Evolutionary conservation across 805 yeast species (phyloP).

Genomic region (Grigorovia transvaalensis): DNA sequence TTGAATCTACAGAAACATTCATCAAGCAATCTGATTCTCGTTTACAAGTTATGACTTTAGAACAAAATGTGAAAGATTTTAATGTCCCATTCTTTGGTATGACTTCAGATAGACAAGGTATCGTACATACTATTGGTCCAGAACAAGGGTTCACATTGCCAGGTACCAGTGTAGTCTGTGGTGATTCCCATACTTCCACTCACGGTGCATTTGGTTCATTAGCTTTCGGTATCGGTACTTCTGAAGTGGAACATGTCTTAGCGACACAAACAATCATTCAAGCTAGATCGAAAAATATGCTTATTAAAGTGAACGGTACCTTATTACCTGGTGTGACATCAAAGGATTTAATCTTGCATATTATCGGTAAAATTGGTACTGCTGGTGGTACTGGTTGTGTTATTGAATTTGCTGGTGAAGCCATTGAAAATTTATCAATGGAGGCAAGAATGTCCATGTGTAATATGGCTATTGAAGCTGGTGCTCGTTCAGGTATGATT

Average conservation of each 20-base stretch:
- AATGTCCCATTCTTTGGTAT: slow-evolving; percentile 93
- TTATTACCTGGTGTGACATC: slow-evolving; percentile 86
- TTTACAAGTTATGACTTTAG: slow-evolving; percentile 85
- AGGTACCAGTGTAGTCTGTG: slow-evolving; percentile 98
- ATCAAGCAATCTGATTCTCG: slow-evolving; percentile 88
- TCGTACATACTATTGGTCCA: slow-evolving; percentile 97
- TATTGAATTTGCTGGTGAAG: slow-evolving; percentile 94
- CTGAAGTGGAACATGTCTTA: slow-evolving; percentile 97
- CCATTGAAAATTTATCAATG: slow-evolving; percentile 82
- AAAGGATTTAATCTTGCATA: slow-evolving; percentile 88
- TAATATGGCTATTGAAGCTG: slow-evolving; percentile 98
- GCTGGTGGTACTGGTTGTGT: slow-evolving; percentile 99
- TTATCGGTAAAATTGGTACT: slow-evolving; percentile 94
- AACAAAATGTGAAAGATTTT: slow-evolving; percentile 83
- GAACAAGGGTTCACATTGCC: slow-evolving; percentile 98
- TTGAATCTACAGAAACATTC: slow-evolving; percentile 65
- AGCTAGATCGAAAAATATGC: slow-evolving; percentile 92
- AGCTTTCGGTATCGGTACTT: slow-evolving; percentile 98
- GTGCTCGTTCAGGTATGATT: slow-evolving; percentile 99
- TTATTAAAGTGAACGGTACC: slow-evolving; percentile 76
- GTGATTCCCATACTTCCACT: slow-evolving; percentile 97
- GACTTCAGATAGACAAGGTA: slow-evolving; percentile 93
- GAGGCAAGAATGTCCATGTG: slow-evolving; percentile 99
- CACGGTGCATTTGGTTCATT: slow-evolving; percentile 98
- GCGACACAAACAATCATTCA: slow-evolving; percentile 97